These are phyloP conservation scores for Coriaria nepalensis DNA, from an alignment of 306 rosid genomes.

Conservation along the genomic window DNA sequence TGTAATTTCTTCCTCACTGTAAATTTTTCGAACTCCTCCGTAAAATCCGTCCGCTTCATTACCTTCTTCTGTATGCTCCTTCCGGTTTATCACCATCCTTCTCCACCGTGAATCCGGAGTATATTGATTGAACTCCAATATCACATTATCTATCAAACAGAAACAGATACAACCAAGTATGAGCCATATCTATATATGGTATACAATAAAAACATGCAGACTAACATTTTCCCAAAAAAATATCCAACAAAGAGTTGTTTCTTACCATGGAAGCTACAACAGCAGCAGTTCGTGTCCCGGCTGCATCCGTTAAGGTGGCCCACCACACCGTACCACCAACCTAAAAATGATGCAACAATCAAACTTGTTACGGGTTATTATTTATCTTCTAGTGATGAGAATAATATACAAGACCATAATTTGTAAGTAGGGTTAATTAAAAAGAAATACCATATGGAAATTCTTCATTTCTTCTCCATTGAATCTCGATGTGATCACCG, in stretches of 20 bases:
- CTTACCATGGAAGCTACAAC: slow-evolving; percentile 57
- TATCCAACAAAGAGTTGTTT: slow-evolving; percentile 10
- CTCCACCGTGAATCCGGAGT: slow-evolving; percentile 70
- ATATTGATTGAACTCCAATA: slow-evolving; percentile 79
- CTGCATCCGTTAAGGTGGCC: slow-evolving; percentile 63
- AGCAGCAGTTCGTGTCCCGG: slow-evolving; percentile 37
- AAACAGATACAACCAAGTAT: not conserved
- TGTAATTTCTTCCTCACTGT: slow-evolving; percentile 45
- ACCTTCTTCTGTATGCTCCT: slow-evolving; percentile 64
- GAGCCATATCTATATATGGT: not conserved
- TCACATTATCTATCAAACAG: slow-evolving; percentile 38
- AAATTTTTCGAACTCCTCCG: slow-evolving; percentile 75
- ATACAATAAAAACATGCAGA: not conserved
- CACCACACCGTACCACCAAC: slow-evolving; percentile 93
- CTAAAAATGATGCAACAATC: slow-evolving; percentile 20
- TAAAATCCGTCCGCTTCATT: slow-evolving; percentile 71
- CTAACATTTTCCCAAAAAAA: not conserved
- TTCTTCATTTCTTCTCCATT: slow-evolving; percentile 83
- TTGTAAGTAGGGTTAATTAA: no score
- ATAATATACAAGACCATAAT: no score
- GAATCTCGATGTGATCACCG: slow-evolving; percentile 84
- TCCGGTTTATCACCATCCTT: slow-evolving; percentile 45
- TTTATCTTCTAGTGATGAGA: no score
- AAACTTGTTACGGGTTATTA: no score
- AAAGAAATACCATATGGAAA: slow-evolving; percentile 55